These are phyloP conservation scores for Coemansia sp. DNA, from an alignment of 192 early-diverging fungal species.

Conservation along the genomic window DNA sequence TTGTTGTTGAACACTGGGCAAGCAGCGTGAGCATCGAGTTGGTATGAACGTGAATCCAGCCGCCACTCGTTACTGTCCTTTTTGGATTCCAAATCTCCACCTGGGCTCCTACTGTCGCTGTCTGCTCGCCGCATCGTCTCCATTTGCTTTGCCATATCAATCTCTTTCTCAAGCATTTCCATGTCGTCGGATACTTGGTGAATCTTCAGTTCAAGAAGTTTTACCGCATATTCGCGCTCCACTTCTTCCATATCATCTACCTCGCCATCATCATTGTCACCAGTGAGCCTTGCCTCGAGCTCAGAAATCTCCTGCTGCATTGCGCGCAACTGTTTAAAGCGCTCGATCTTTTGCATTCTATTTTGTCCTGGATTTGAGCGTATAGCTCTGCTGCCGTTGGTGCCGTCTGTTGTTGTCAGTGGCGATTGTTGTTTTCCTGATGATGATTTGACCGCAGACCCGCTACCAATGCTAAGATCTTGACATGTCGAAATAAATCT, in stretches of 20 bases:
- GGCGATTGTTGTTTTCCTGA: neutral
- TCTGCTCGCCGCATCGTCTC: slow-evolving; percentile 48
- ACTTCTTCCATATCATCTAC: slow-evolving; percentile 71
- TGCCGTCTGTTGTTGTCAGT: slow-evolving; percentile 32
- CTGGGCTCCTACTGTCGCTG: slow-evolving; percentile 7
- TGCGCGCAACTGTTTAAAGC: slow-evolving; percentile 58
- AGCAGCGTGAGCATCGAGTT: slow-evolving; percentile 17
- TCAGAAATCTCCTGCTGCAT: slow-evolving; percentile 77
- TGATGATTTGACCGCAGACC: slow-evolving; percentile 32
- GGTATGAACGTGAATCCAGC: slow-evolving; percentile 56
- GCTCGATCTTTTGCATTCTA: slow-evolving; percentile 38
- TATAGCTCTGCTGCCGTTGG: slow-evolving; percentile 21
- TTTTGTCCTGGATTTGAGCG: slow-evolving; percentile 12
- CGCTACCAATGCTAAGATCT: slow-evolving; percentile 17
- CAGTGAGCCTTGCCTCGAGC: slow-evolving; percentile 67
- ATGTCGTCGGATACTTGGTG: slow-evolving; percentile 72
- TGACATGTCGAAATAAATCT: slow-evolving; percentile 29
- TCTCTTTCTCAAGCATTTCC: slow-evolving; percentile 71
- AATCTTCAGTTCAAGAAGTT: slow-evolving; percentile 71
- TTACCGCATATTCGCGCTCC: slow-evolving; percentile 70
- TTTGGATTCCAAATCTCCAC: neutral
- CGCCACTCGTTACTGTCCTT: slow-evolving; percentile 30
- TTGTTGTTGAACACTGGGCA: slow-evolving; percentile 28
- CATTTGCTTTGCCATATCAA: slow-evolving; percentile 77
- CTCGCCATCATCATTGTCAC: slow-evolving; percentile 18